Percentiles rank a stretch among this genome's conserved stretches.
Evolutionary conservation across 108 stramenopile genomes (phyloP).

Genomic region (Cylindrotheca closterium): DNA sequence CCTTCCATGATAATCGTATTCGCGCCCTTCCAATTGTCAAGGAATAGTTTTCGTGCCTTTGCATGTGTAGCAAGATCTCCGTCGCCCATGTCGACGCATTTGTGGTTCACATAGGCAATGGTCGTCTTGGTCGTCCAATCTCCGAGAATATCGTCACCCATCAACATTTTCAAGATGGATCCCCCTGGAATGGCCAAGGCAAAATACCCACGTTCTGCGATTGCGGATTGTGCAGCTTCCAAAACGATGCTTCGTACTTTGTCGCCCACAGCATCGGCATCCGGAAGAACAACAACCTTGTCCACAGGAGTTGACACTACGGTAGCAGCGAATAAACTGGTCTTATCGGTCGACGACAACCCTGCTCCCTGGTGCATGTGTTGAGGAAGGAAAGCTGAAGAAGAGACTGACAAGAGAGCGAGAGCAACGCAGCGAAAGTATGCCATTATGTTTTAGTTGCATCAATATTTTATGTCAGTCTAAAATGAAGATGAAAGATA

Average conservation of each 20-base stretch:
- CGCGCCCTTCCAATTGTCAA: constrained; percentile 52
- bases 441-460: too few species aligned
- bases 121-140: constrained; percentile 60
- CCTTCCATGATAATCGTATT: constrained; percentile 57
- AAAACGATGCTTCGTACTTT: constrained; percentile 29
- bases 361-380: too few species aligned
- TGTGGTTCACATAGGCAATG: constrained; percentile 84
- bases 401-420: too few species aligned
- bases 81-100: constrained; percentile 71
- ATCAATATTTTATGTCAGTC: too few species aligned
- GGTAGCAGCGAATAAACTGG: too few species aligned
- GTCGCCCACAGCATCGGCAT: constrained; percentile 15
- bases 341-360: too few species aligned
- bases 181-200: constrained; percentile 84
- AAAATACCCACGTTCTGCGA: constrained; percentile 57
- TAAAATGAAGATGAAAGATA: too few species aligned
- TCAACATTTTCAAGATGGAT: constrained; percentile 73
- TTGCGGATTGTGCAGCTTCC: constrained; percentile 50
- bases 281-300: neutral
- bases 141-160: constrained; percentile 5
- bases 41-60: constrained; percentile 62
- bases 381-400: too few species aligned
- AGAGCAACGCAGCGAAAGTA: too few species aligned
- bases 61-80: constrained; percentile 63
- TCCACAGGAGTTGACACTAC: constrained; percentile 5